phyloP scores from a whole-genome alignment of 2,329 filamentous ascomycete genomes.

The Plectosphaerella cucumerina region DNA sequence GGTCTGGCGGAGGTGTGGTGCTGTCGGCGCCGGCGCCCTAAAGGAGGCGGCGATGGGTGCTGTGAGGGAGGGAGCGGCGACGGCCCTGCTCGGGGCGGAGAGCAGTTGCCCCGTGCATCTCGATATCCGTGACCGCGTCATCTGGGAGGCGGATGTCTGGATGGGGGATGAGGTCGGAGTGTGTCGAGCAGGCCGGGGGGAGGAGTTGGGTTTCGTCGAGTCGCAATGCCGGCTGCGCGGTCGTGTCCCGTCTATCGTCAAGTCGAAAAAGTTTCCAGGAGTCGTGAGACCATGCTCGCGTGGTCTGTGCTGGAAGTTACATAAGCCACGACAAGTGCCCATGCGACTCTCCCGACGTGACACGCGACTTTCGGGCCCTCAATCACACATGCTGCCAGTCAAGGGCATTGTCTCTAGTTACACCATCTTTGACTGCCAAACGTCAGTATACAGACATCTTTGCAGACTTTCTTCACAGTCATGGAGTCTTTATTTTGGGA shows the following conservation, averaged over 20 bases:
- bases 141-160: slow-evolving; percentile 14
- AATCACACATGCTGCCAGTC: no score
- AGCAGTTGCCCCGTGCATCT: slow-evolving; percentile 37
- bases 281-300: slow-evolving; percentile 24
- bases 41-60: slow-evolving; percentile 9
- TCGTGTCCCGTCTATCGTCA: slow-evolving; percentile 6
- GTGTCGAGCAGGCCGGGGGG: slow-evolving; percentile 6
- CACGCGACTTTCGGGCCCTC: no score
- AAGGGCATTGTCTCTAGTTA: no score
- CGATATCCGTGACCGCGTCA: slow-evolving; percentile 39
- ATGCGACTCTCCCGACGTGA: no score
- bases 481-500: no score
- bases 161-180: slow-evolving; percentile 1
- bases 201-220: slow-evolving; percentile 16
- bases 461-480: no score
- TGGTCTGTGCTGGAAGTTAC: not conserved
- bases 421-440: no score
- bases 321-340: no score
- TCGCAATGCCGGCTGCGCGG: slow-evolving; percentile 35
- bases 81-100: slow-evolving; percentile 21
- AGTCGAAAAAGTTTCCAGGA: slow-evolving; percentile 31
- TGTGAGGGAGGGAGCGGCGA: slow-evolving; percentile 8
- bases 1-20: slow-evolving; percentile 3
- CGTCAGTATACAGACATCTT: no score
- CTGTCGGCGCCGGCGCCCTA: slow-evolving; percentile 5